Percentiles rank a stretch among this genome's conserved stretches.
phyloP scores from a whole-genome alignment of 1,284 basidiomycete species.

The Gomphus bonarii region DNA sequence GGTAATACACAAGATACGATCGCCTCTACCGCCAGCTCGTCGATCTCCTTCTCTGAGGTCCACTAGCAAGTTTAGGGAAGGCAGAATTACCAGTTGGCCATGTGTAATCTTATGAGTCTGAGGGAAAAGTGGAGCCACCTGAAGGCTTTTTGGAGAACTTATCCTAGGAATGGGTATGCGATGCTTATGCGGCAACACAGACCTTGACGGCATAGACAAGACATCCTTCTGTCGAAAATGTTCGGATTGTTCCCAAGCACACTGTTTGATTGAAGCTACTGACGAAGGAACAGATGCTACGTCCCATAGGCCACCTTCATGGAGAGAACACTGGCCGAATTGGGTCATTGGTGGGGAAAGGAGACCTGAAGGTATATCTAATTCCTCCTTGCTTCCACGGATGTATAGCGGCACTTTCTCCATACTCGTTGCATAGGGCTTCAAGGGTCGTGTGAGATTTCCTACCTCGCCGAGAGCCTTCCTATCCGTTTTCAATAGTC shows the following conservation, averaged over 20 bases:
- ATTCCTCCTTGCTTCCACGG: not conserved
- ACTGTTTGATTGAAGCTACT: not conserved
- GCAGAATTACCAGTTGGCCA: conserved; percentile 38
- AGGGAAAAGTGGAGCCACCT: conserved; percentile 28
- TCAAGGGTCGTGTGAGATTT: not conserved
- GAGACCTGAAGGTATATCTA: not conserved
- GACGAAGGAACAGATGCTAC: not conserved
- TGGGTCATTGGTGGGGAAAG: not conserved
- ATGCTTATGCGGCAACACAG: not conserved
- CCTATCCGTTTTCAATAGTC: not conserved
- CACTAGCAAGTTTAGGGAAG: conserved; percentile 36
- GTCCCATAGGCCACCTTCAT: not conserved
- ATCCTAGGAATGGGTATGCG: conserved; percentile 15
- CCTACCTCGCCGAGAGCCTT: not conserved
- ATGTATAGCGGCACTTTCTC: not conserved
- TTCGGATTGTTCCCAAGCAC: not conserved
- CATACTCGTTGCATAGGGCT: not conserved
- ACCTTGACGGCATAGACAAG: not conserved
- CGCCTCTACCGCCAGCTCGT: conserved; percentile 32
- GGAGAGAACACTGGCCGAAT: not conserved
- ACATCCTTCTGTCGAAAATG: not conserved
- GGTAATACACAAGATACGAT: conserved; percentile 36
- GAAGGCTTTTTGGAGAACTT: conserved; percentile 25
- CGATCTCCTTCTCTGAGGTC: conserved; percentile 47
- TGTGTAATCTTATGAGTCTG: conserved; percentile 37